Conservation (phyloP, 2,329 filamentous ascomycete genomes). For the Fusarium algeriense region DNA sequence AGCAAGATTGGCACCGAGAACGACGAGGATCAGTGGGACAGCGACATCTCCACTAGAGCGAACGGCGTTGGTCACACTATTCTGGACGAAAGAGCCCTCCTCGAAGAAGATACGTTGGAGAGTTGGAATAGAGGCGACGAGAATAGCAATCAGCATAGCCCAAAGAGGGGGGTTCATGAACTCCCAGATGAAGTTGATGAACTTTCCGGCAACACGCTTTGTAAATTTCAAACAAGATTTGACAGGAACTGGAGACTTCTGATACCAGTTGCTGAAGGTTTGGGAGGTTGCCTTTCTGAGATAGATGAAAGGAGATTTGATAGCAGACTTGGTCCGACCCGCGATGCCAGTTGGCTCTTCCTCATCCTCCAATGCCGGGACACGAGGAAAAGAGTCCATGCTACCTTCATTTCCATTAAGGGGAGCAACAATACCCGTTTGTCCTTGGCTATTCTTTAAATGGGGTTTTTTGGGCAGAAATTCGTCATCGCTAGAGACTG, state of each 20-base stretch:
- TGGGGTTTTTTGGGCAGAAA: conserved; percentile 50
- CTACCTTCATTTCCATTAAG: conserved; percentile 58
- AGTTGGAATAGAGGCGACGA: conserved; percentile 87
- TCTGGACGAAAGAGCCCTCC: conserved; percentile 89
- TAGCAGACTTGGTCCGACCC: conserved; percentile 52
- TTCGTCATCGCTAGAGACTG: conserved; percentile 63
- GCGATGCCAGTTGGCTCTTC: conserved; percentile 56
- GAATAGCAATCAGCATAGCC: conserved; percentile 93
- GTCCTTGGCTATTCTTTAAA: conserved; percentile 43
- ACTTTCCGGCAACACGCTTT: conserved; percentile 54
- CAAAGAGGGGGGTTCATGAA: conserved; percentile 99
- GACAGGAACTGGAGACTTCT: conserved; percentile 57
- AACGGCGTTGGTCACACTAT: conserved; percentile 91
- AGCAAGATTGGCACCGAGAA: conserved; percentile 93
- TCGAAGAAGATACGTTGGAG: conserved; percentile 90
- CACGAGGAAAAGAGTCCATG: conserved; percentile 73
- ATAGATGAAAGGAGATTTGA: conserved; percentile 47
- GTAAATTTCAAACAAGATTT: conserved; percentile 52
- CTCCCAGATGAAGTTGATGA: conserved; percentile 79
- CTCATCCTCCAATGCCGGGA: conserved; percentile 59
- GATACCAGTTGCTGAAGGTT: conserved; percentile 48
- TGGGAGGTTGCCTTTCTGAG: conserved; percentile 41
- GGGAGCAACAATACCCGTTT: conserved; percentile 42
- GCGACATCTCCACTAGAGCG: conserved; percentile 89
- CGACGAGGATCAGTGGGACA: conserved; percentile 93